A percentile compares a stretch with the other conserved stretches of the same genome.
These are phyloP conservation scores for Platanthera zijinensis DNA, from an alignment of 106 monocot genomes.

Conservation along the genomic window DNA sequence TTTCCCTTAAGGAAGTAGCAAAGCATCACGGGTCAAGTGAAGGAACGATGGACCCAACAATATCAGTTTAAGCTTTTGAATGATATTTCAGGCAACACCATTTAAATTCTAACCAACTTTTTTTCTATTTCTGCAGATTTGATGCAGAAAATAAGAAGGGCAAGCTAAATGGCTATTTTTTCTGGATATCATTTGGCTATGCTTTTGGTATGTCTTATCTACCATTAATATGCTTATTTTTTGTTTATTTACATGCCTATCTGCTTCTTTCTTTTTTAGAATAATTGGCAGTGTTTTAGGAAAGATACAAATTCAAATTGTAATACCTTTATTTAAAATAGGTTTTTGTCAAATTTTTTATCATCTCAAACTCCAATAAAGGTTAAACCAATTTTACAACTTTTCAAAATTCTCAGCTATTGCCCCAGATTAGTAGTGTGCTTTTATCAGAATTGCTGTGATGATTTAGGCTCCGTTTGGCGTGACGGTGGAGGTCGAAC, in stretches of 20 bases:
- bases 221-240: not conserved
- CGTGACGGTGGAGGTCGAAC: no score
- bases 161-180: constrained; percentile 1
- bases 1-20: no score
- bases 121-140: constrained; percentile 1
- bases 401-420: not conserved
- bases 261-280: not conserved
- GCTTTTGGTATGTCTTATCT: constrained; percentile 5
- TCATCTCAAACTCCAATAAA: not conserved
- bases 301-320: not conserved
- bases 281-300: not conserved
- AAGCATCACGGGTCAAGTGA: no score
- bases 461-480: no score
- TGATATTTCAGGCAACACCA: not conserved
- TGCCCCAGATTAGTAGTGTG: not conserved
- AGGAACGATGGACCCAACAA: no score
- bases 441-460: not conserved
- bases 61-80: not conserved
- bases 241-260: not conserved
- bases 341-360: not conserved
- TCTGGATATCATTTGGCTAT: constrained; percentile 7
- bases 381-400: not conserved
- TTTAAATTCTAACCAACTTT: not conserved
- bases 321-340: not conserved
- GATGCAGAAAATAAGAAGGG: constrained; percentile 4